These are phyloP conservation scores for Dissophora ornata DNA, from an alignment of 192 early-diverging fungal species.

Conservation along the genomic window DNA sequence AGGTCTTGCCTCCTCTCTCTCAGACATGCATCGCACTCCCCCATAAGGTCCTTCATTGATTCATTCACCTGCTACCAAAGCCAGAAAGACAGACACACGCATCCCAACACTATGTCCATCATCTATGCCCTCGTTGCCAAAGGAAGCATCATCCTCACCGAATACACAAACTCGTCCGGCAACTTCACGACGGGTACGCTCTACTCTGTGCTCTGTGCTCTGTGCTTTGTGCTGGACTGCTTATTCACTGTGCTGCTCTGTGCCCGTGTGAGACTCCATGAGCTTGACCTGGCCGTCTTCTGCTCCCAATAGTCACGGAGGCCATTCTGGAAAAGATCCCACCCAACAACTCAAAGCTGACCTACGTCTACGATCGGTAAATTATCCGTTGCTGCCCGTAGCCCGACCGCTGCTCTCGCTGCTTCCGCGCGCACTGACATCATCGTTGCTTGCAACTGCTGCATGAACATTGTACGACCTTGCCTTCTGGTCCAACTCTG, in stretches of 20 bases:
- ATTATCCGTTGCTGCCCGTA: background rate
- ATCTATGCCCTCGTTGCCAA: conserved; percentile 86
- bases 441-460: background rate
- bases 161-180: conserved; percentile 83
- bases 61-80: too few relatives aligned
- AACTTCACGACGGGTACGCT: conserved; percentile 77
- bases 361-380: conserved; percentile 91
- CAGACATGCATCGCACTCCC: too few relatives aligned
- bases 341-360: conserved; percentile 90
- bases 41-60: too few relatives aligned
- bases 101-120: conserved; percentile 70
- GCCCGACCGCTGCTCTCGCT: too few relatives aligned
- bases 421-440: conserved; percentile 11
- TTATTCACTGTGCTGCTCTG: too few relatives aligned
- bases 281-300: too few relatives aligned
- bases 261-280: too few relatives aligned
- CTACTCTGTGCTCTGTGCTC: too few relatives aligned
- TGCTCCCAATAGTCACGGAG: conserved; percentile 76
- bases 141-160: conserved; percentile 79
- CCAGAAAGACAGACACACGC: conserved; percentile 1
- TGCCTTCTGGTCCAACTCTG: too few relatives aligned
- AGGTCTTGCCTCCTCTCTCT: too few relatives aligned
- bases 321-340: conserved; percentile 91
- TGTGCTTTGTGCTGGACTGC: too few relatives aligned
- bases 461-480: background rate